Conservation (phyloP, 257 asterid genomes). For the Fraxinus cuspidata region DNA sequence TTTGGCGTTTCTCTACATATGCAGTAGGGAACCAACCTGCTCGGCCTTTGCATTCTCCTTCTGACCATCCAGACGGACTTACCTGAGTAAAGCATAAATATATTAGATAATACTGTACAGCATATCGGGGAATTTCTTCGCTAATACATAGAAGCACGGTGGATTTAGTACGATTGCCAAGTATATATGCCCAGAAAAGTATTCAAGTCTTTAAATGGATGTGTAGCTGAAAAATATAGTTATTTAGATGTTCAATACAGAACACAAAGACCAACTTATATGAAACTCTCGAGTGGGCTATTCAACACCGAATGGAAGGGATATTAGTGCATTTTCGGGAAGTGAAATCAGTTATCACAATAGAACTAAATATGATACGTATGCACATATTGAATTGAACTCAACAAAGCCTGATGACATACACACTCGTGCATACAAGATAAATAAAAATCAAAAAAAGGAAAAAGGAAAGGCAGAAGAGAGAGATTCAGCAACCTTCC, state of each 20-base stretch:
- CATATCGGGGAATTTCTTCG: neutral
- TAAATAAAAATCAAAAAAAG: slow-evolving; percentile 1
- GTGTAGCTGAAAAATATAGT: neutral
- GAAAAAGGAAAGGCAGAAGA: slow-evolving; percentile 11
- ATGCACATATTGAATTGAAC: neutral
- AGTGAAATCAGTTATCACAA: neutral
- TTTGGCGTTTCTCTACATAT: slow-evolving; percentile 78
- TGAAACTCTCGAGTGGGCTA: neutral
- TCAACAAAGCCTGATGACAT: neutral
- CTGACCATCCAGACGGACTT: slow-evolving; percentile 90
- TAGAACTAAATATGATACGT: neutral
- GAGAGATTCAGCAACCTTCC: slow-evolving; percentile 52
- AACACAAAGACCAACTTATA: neutral
- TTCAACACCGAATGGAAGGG: neutral
- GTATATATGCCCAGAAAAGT: too few species aligned
- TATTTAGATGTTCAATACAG: neutral
- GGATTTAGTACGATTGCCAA: neutral
- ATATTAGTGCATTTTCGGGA: neutral
- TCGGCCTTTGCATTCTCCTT: slow-evolving; percentile 92
- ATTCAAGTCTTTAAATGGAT: neutral
- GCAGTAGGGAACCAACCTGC: slow-evolving; percentile 95
- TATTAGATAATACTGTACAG: neutral
- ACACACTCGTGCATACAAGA: neutral
- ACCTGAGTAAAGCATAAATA: slow-evolving; percentile 45
- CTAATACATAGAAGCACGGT: neutral